phyloP scores from a whole-genome alignment of 2,329 filamentous ascomycete species.

The Epichloe sibirici region DNA sequence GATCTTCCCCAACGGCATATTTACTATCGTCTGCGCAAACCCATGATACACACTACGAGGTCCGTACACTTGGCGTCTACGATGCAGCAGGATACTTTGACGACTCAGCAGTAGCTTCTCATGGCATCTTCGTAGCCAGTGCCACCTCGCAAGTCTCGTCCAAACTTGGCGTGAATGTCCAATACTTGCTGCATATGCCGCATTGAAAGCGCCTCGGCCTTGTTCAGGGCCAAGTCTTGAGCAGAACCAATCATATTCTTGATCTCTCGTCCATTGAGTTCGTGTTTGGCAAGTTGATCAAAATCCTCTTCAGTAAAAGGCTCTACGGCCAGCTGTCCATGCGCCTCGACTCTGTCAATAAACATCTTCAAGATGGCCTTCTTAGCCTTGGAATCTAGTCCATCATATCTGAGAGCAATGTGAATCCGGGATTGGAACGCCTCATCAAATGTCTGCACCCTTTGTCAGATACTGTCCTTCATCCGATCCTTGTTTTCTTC shows the following conservation, averaged over 20 bases:
- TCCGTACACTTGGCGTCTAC: not conserved
- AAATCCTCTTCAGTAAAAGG: constrained; percentile 56
- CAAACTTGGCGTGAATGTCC: constrained; percentile 74
- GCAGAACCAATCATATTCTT: constrained; percentile 80
- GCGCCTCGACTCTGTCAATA: constrained; percentile 55
- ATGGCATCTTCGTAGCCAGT: constrained; percentile 72
- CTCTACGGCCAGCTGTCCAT: constrained; percentile 48
- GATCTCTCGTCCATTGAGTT: constrained; percentile 57
- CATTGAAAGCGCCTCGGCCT: constrained; percentile 60
- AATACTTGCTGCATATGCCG: constrained; percentile 69
- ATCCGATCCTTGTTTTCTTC: not conserved
- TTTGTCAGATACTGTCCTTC: not conserved
- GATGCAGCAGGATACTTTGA: not conserved
- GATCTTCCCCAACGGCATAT: not conserved
- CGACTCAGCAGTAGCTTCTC: constrained; percentile 56
- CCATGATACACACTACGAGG: not conserved
- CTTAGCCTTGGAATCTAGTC: constrained; percentile 59
- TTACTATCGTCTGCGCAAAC: too few species aligned
- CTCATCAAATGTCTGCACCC: constrained; percentile 63
- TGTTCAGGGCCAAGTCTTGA: constrained; percentile 69
- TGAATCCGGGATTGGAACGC: constrained; percentile 85
- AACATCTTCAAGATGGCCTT: constrained; percentile 77
- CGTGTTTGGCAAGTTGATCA: constrained; percentile 51
- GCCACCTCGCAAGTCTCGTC: constrained; percentile 71
- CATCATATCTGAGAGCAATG: constrained; percentile 70